These are phyloP conservation scores for Hypomontagnella submonticulosa DNA, from an alignment of 495 filamentous ascomycete species.

Conservation along the genomic window DNA sequence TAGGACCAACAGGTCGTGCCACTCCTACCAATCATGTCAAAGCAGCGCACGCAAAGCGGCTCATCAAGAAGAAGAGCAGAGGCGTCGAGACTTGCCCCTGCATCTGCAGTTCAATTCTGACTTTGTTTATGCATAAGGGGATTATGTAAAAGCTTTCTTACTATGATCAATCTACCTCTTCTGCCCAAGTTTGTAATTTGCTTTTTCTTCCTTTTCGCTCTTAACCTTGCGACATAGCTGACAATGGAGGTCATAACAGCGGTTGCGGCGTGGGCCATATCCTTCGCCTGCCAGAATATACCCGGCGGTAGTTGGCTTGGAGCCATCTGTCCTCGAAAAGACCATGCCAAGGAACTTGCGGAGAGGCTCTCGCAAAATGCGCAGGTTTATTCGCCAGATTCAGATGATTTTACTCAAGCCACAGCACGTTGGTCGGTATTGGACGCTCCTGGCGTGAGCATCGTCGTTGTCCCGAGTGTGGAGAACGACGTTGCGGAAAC, in stretches of 20 bases:
- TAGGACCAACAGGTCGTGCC: too few relatives aligned
- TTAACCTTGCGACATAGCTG: neutral
- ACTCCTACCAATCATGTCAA: too few relatives aligned
- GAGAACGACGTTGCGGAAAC: conserved; percentile 64
- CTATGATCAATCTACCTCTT: neutral
- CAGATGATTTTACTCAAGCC: conserved; percentile 52
- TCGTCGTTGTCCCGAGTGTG: conserved; percentile 61
- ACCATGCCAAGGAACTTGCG: conserved; percentile 13
- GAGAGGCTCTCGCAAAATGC: conserved; percentile 54
- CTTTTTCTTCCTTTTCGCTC: neutral
- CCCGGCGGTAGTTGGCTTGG: conserved; percentile 2
- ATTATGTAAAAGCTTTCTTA: too few relatives aligned
- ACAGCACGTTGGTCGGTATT: conserved; percentile 58
- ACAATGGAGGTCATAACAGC: conserved; percentile 26
- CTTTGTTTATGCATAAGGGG: too few relatives aligned
- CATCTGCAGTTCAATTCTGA: too few relatives aligned
- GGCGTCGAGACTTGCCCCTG: too few relatives aligned
- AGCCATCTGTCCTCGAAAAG: conserved; percentile 7
- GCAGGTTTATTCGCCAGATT: conserved; percentile 58
- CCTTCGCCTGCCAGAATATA: conserved; percentile 14
- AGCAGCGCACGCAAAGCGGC: too few relatives aligned
- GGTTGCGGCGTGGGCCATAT: conserved; percentile 14
- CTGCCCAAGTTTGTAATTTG: neutral
- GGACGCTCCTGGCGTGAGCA: conserved; percentile 54
- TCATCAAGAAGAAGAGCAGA: too few relatives aligned